phyloP scores from a whole-genome alignment of 2,329 filamentous ascomycete genomes.

The Cryphonectria carpinicola region DNA sequence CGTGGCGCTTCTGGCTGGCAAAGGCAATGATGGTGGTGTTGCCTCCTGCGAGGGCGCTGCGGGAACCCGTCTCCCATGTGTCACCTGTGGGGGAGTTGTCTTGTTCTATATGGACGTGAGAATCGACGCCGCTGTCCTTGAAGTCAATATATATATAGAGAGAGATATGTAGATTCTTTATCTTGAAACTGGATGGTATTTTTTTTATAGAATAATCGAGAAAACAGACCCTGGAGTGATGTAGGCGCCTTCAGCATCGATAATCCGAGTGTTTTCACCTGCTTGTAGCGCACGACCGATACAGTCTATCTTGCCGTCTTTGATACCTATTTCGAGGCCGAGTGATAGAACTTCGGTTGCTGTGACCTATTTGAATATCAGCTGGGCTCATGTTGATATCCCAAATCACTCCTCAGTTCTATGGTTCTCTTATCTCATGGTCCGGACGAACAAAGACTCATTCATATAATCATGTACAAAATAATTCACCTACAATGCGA shows the following conservation, averaged over 20 bases:
- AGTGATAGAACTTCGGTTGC: slow-evolving; percentile 48
- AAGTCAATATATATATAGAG: neutral
- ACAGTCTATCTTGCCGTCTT: slow-evolving; percentile 48
- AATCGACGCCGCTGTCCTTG: slow-evolving; percentile 41
- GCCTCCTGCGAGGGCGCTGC: slow-evolving; percentile 59
- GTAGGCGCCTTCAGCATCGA: slow-evolving; percentile 50
- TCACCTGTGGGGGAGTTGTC: slow-evolving; percentile 39
- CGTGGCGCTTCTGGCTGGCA: slow-evolving; percentile 53
- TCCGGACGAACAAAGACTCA: neutral
- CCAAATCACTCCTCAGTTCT: neutral
- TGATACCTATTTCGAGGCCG: slow-evolving; percentile 51
- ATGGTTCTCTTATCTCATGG: neutral
- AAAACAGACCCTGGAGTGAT: slow-evolving; percentile 42
- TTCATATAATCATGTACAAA: neutral
- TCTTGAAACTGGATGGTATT: neutral
- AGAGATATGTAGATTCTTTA: no score
- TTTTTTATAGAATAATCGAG: neutral
- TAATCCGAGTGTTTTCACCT: slow-evolving; percentile 39
- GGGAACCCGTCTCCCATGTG: slow-evolving; percentile 48
- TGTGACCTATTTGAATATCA: slow-evolving; percentile 43
- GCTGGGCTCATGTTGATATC: neutral
- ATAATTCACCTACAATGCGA: slow-evolving; percentile 31
- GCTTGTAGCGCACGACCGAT: slow-evolving; percentile 45
- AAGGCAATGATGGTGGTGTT: slow-evolving; percentile 63
- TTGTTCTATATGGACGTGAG: slow-evolving; percentile 44